phyloP scores from a whole-genome alignment of 352 stramenopile genomes.

The Phytophthora cryptogea region DNA sequence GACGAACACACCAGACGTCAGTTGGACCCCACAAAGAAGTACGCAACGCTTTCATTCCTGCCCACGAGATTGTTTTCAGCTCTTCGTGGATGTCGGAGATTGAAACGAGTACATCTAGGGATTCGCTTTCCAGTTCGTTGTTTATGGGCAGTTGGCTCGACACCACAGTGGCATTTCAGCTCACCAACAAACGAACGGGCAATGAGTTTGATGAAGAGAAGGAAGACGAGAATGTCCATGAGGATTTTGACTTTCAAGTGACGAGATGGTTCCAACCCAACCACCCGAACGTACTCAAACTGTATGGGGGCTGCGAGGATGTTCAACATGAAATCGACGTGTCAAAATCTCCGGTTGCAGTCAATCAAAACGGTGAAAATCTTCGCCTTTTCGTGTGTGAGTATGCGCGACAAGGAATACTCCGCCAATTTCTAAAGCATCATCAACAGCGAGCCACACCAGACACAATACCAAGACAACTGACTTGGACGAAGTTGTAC shows the following conservation, averaged over 20 bases:
- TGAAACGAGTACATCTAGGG: constrained; percentile 1
- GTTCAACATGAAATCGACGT: constrained; percentile 9
- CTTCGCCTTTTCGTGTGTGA: constrained; percentile 21
- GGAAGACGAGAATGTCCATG: neutral
- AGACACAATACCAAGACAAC: neutral
- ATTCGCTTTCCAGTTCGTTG: constrained; percentile 8
- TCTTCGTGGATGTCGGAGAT: constrained; percentile 8
- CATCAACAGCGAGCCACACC: neutral
- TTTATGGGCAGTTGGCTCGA: constrained; percentile 16
- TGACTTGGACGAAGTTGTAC: constrained; percentile 24
- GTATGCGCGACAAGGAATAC: constrained; percentile 1
- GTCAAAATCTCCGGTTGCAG: constrained; percentile 1
- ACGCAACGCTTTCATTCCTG: constrained; percentile 21
- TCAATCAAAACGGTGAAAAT: neutral
- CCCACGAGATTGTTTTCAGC: constrained; percentile 13
- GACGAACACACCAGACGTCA: neutral
- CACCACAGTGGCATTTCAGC: constrained; percentile 19
- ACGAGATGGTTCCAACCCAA: constrained; percentile 13
- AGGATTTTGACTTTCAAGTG: constrained; percentile 13
- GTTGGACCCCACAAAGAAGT: neutral
- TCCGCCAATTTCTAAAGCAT: constrained; percentile 15
- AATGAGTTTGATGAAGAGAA: neutral
- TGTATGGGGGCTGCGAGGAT: constrained; percentile 11
- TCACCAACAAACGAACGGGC: neutral
- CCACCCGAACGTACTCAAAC: constrained; percentile 16